A percentile compares a stretch with the other conserved stretches of the same genome.
Conservation (phyloP, 805 yeast genomes). For the Metschnikowia hibisci region DNA sequence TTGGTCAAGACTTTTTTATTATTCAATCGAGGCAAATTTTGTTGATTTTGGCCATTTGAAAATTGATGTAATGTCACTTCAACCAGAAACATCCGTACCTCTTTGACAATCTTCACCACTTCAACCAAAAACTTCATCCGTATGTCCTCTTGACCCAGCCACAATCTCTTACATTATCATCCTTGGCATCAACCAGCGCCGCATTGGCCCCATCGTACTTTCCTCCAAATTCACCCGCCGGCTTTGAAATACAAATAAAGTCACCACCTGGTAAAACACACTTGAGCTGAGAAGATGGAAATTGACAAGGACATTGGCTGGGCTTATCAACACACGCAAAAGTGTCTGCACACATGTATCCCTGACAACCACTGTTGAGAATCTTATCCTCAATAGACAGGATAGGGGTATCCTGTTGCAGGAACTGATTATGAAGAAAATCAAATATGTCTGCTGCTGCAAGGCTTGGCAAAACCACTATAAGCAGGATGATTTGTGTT, state of each 20-base stretch:
- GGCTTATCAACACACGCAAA: constrained; percentile 67
- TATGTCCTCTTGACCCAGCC: constrained; percentile 76
- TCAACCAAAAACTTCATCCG: background rate
- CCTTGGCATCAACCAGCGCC: constrained; percentile 46
- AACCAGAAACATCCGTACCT: too few relatives aligned
- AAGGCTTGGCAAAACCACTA: constrained; percentile 12
- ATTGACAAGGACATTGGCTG: constrained; percentile 85
- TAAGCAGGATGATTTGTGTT: background rate
- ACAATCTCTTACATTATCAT: constrained; percentile 66
- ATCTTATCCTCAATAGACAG: constrained; percentile 35
- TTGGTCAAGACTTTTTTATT: too few relatives aligned
- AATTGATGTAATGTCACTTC: too few relatives aligned
- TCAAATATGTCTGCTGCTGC: constrained; percentile 34
- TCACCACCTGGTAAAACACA: constrained; percentile 71
- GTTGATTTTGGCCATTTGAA: too few relatives aligned
- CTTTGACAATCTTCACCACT: too few relatives aligned
- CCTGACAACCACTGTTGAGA: constrained; percentile 48
- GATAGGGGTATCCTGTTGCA: constrained; percentile 9
- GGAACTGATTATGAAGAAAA: constrained; percentile 23
- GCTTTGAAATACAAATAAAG: constrained; percentile 80
- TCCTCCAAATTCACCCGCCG: constrained; percentile 42
- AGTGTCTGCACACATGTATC: constrained; percentile 81
- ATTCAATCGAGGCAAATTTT: too few relatives aligned
- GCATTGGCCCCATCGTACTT: constrained; percentile 37
- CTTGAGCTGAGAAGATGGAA: constrained; percentile 77